Conservation (phyloP, 371 early-diverging fungal species). For the Saksenaea oblongispora region DNA sequence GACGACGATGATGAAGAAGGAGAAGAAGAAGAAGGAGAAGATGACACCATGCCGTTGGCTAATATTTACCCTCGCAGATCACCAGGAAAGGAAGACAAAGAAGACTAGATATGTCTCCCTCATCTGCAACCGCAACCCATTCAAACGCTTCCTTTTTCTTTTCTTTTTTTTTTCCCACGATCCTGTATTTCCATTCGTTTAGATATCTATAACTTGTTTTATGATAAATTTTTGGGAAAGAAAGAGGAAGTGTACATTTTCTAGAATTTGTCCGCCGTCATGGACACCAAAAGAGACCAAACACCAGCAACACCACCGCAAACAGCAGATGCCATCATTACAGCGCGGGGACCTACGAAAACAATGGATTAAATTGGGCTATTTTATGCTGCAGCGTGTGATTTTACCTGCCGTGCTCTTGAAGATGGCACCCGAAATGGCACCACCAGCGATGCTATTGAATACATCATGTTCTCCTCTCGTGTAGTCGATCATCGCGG, state of each 20-base stretch:
- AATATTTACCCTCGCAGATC: background rate
- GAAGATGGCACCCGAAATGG: constrained; percentile 76
- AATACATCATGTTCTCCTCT: constrained; percentile 69
- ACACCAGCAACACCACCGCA: constrained; percentile 60
- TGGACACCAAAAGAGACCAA: constrained; percentile 46
- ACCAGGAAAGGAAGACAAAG: constrained; percentile 4
- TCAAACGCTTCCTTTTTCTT: too few species aligned
- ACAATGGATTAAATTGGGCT: background rate
- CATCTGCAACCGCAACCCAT: too few species aligned
- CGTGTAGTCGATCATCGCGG: constrained; percentile 64
- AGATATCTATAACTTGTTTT: too few species aligned
- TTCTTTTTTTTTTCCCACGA: too few species aligned
- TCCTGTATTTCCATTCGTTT: too few species aligned
- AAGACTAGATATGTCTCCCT: too few species aligned
- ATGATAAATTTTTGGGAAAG: too few species aligned
- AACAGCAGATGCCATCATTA: constrained; percentile 58
- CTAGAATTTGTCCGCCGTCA: constrained; percentile 27
- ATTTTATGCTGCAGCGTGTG: background rate
- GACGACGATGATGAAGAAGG: constrained; percentile 32
- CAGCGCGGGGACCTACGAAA: constrained; percentile 49
- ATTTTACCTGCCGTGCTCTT: constrained; percentile 65
- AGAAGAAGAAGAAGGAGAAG: constrained; percentile 32
- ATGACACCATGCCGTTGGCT: constrained; percentile 5
- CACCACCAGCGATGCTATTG: constrained; percentile 74
- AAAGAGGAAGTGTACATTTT: constrained; percentile 7